Base-by-base conservation (phyloP, 2,329 filamentous ascomycete genomes). In the Plectosphaerella plurivora region DNA sequence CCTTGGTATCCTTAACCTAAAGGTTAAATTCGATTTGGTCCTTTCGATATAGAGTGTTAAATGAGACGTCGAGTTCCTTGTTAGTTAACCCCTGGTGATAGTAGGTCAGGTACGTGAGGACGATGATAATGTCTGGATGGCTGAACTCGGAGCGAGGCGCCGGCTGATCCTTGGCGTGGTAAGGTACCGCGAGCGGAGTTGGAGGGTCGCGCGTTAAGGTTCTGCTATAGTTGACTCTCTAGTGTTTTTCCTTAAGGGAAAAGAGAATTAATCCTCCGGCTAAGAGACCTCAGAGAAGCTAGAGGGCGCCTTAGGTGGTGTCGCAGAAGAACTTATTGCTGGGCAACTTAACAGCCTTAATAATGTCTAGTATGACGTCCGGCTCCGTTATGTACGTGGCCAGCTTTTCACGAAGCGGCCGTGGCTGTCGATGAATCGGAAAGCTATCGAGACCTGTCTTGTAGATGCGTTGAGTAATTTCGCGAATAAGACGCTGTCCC, bases 201-300 rank as follows among this genome's bases (percentile, higher is more conserved):
- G 53, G 47, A 0, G 73, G 76, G 0, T 57, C 56, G 3, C 81
- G 64, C 1, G 55, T 59, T 0, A 59, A 54, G 58, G 83, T 76
- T 0, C 80, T 68, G 0, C 86, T 85, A 53, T 84, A 89, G 51
- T 87, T 77, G 0, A 89, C 84, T 3, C 79, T 67, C 81, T 82
- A 89, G 2, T 84, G 69, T 58, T 88, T 88, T 14, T 77, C 65
- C 0, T 67, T 64, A 1, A 88, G 66, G 0, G 69, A 70, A 53
- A 84, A 86, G 0, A 59, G 58, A 0, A 89, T 59, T 0, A 88
- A 68, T 0, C 81, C 77, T 1, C 71, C 65, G 0, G 80, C 78
- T 9, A 89, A 63, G 0, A 89, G 69, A 0, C 86, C 77, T 22
- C 79, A 69, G 0, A 86, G 59, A 2, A 83, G 64, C 0, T 83